A percentile compares a stretch with the other conserved stretches of the same genome.
Evolutionary conservation across 2,329 filamentous ascomycete species (phyloP).

Genomic region (Epichloe brachyelytri): DNA sequence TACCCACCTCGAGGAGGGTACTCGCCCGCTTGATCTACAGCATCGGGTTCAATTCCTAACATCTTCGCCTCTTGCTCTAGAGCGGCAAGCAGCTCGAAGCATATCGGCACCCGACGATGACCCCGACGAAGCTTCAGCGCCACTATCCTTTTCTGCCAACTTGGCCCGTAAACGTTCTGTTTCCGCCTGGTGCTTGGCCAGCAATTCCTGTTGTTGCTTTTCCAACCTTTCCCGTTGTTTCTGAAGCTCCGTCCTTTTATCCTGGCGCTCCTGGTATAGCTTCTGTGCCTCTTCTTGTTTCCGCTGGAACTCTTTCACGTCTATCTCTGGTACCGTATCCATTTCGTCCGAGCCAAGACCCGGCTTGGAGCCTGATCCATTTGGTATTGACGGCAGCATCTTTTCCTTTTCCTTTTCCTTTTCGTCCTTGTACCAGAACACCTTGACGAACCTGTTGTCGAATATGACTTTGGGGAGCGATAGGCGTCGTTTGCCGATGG

Average conservation of each 20-base stretch:
- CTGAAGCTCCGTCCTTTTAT: conserved; percentile 50
- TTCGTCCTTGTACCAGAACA: conserved; percentile 60
- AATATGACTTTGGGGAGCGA: conserved; percentile 70
- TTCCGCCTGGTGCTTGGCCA: conserved; percentile 52
- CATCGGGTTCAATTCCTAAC: conserved; percentile 52
- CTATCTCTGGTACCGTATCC: conserved; percentile 40
- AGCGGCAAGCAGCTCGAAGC: conserved; percentile 55
- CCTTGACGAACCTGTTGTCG: conserved; percentile 75
- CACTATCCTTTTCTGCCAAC: conserved; percentile 21
- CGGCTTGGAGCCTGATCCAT: conserved; percentile 10
- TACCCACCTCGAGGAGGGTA: conserved; percentile 24
- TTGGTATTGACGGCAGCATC: conserved; percentile 15
- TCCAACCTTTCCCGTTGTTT: conserved; percentile 51
- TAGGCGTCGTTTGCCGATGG: conserved; percentile 57
- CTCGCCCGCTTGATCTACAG: conserved; percentile 29
- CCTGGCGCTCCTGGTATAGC: conserved; percentile 50
- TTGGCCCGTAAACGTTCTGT: conserved; percentile 51
- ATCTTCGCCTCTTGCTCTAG: conserved; percentile 60
- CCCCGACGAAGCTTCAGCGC: conserved; percentile 14
- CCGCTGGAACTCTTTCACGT: conserved; percentile 54
- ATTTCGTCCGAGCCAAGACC: conserved; percentile 10
- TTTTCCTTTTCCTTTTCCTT: conserved; percentile 29
- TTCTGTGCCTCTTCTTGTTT: conserved; percentile 63
- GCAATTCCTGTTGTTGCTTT: conserved; percentile 46
- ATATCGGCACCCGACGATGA: conserved; percentile 44